Base-by-base conservation (phyloP, 768 basidiomycete species). In the Auriscalpium microsporum region DNA sequence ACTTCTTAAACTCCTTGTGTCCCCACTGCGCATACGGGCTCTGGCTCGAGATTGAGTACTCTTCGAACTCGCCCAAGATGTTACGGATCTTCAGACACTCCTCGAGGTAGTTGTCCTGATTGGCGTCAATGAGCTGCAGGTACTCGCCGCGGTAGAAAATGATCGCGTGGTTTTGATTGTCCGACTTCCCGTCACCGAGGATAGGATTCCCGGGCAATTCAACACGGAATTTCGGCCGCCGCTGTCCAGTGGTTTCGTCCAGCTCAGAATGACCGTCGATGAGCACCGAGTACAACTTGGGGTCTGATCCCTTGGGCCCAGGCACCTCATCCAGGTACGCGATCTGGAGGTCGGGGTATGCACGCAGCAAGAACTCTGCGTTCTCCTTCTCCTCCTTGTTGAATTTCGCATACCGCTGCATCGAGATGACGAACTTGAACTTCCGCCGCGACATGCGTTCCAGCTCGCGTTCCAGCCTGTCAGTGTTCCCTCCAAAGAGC, bases 131-230 rank as follows among this genome's bases (percentile, higher is more conserved):
- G 63, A 99, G 87, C 72, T 99, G 96, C 50, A 99, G 78, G 69
- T 96, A 98, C 73, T 99, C 96, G 60, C 96, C 96, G 47, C 96
- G 92, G 71, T 98, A 96, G 78, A 99, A 99, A 65, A 98, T 78
- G 65, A 99, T 97, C 33, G 96, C 95, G 67, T 99, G 96, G 71
- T 99, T 99, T 78, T 99, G 96, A 71, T 99, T 99, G 72, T 98
- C 96, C 13, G 93, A 95, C 74, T 99, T 99, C 53, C 96, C 96
- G 65, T 99, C 96, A 59, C 96, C 96, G 48, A 98, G 84, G 67
- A 99, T 99, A 9, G 96, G 96, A 69, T 99, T 99, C 47, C 96
- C 96, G 35, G 96, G 96, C 4, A 99, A 77, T 70, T 99, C 95
- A 62, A 99, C 79, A 60, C 94, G 84, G 80, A 98, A 99, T 76